These are phyloP conservation scores for Xylaria castorea DNA, from an alignment of 495 filamentous ascomycete species.

Conservation along the genomic window DNA sequence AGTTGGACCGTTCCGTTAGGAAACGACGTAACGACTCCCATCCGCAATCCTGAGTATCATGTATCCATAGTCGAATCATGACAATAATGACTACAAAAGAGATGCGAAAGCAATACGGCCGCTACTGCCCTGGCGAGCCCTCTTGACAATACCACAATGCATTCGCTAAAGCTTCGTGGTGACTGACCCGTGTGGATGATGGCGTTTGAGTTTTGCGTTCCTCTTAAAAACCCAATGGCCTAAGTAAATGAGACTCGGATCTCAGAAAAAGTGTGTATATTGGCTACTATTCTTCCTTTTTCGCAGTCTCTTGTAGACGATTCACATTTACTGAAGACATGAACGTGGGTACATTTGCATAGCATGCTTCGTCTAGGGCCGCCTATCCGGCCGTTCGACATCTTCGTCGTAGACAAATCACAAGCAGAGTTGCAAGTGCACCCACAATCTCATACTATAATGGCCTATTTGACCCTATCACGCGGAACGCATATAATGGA, in stretches of 20 bases:
- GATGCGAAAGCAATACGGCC: background rate
- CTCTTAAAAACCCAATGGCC: background rate
- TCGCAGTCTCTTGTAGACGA: too few relatives aligned
- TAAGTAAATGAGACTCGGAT: background rate
- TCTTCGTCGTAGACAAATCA: background rate
- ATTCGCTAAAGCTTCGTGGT: background rate
- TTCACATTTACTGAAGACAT: too few relatives aligned
- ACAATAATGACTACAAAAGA: background rate
- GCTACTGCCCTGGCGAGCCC: background rate
- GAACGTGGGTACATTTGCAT: background rate
- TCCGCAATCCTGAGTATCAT: background rate
- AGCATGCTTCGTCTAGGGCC: background rate
- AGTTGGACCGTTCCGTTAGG: background rate
- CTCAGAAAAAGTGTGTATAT: background rate
- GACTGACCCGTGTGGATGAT: background rate
- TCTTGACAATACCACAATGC: background rate
- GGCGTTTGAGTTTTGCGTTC: background rate
- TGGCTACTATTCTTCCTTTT: background rate
- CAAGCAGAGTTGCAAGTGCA: background rate
- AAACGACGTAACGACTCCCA: background rate
- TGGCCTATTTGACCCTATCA: background rate
- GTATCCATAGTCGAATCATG: conserved; percentile 12
- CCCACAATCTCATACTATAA: background rate
- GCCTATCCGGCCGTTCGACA: background rate
- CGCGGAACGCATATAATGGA: background rate